These are phyloP conservation scores for Scheffersomyces segobiensis DNA, from an alignment of 1,139 yeast genomes.

Conservation along the genomic window DNA sequence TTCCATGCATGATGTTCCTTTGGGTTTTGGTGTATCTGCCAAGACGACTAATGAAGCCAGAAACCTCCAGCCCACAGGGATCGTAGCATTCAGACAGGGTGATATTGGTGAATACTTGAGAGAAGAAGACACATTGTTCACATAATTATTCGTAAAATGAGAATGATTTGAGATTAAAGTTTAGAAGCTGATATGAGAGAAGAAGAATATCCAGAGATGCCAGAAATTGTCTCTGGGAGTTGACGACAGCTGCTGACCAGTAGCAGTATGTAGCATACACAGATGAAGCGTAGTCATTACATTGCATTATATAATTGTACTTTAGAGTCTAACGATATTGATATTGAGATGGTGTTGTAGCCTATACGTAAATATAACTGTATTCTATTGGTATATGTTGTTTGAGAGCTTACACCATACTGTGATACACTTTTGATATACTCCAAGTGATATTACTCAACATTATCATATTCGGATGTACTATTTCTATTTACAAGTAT, in stretches of 20 bases:
- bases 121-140: conserved; percentile 94
- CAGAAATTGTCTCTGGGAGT: background rate
- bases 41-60: conserved; percentile 90
- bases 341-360: background rate
- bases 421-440: background rate
- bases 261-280: background rate
- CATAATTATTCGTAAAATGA: conserved; percentile 35
- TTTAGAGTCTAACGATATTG: background rate
- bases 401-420: background rate
- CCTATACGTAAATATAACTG: background rate
- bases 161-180: background rate
- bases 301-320: background rate
- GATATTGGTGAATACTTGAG: conserved; percentile 98
- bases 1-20: conserved; percentile 89
- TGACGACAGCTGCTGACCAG: background rate
- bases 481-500: conserved; percentile 7
- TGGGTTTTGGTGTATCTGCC: conserved; percentile 95
- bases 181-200: background rate
- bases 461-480: background rate
- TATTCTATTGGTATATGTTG: too few species aligned
- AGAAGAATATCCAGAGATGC: background rate
- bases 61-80: conserved; percentile 87
- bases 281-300: background rate
- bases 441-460: background rate
- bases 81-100: conserved; percentile 94